Base-by-base conservation (phyloP, 1,139 yeast species). In the Arxiozyma bovina region DNA sequence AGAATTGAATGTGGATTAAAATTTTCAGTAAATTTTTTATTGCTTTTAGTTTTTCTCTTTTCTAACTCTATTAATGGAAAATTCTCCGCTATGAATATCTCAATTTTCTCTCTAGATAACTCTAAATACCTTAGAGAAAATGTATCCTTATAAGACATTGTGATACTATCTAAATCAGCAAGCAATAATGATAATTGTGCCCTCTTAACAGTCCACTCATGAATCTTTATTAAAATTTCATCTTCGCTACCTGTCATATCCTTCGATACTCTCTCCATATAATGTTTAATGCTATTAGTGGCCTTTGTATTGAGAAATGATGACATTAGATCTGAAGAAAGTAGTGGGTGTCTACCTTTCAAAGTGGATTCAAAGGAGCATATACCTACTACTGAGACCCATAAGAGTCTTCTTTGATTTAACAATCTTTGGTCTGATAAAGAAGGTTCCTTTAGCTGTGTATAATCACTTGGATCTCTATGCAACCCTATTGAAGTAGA, bases 401-500 rank as follows among this genome's bases (percentile, higher is more conserved):
- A 67, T 27, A 68, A 54, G 42, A 62, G 56, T 52, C 69, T 63
- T 55, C 71, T 64, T 43, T 65, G 63, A 45, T 65, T 66, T 17
- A 62, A 40, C 11, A 64, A 50, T 34, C 64, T 57, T 23, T 61
- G 61, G 52, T 63, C 65, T 27, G 61, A 56, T 12, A 58, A 46
- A 7, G 58, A 42, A 11, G 57, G 48, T 25, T 60, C 62, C 30
- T 56, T 52, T 21, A 66, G 55, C 46, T 62, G 64, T n/a, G 63
- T 62, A 51, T 60, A 66, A 43, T 65, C 68, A 17, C 59, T 52
- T 4, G 71, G 71, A 53, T 68, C 70, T 40, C 69, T 57, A 52
- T 67, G 70, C 18, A 68, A 55, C 20, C 71, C 72, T 43, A 68
- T 68, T 12, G 69, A 64, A 5, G 62, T 60, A 4, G 69, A 65